Evolutionary conservation across 1,284 basidiomycete genomes (phyloP), one percentile per base, ranked within the genome.

Genomic region (Phlebopus sp.): DNA sequence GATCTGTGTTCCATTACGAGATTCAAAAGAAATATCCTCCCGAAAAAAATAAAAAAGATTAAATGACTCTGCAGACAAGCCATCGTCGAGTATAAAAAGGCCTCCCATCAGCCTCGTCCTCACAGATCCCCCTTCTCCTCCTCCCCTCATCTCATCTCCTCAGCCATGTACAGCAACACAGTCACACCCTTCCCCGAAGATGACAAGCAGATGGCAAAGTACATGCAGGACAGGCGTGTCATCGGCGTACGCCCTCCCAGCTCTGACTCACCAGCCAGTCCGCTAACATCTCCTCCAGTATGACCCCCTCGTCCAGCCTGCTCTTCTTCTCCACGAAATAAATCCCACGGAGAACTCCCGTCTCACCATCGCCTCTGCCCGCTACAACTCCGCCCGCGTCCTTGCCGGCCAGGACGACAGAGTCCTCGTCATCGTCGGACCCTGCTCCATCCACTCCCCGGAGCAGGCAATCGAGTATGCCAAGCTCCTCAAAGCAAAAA

Each of bases 381-480:
- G 94, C 57, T 84, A 82, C 70, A 76, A 78, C 50, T 81, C 90
- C 1, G 86, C 92, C 1, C 76, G 82, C 50, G 82, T 96, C 57
- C 75, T 95, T 36, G 81, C 87, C 3, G 92, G 93, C 21, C 79
- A 82, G 39, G 92, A 95, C 60, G 86, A 92, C 59, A 82, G 92
- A 42, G 56, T 97, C 1, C 75, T 97, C 42, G 93, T 97, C 63
- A 77, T 97, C 58, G 89, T 97, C 53, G 96, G 96, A 4, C 96
- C 96, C 15, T 99, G 96, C 76, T 96, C 92, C 3, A 97, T 99
- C 57, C 96, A 99, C 69, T 90, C 85, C 25, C 72, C 91, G 4
- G 82, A 86, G 41, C 90, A 95, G 67, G 95, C 96, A 3, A 71
- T 94, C 52, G 90, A 94, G 66, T 99, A 99, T 66, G 95, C 94